Base-by-base conservation (phyloP, 2,329 filamentous ascomycete genomes). In the Fusarium buxicola region DNA sequence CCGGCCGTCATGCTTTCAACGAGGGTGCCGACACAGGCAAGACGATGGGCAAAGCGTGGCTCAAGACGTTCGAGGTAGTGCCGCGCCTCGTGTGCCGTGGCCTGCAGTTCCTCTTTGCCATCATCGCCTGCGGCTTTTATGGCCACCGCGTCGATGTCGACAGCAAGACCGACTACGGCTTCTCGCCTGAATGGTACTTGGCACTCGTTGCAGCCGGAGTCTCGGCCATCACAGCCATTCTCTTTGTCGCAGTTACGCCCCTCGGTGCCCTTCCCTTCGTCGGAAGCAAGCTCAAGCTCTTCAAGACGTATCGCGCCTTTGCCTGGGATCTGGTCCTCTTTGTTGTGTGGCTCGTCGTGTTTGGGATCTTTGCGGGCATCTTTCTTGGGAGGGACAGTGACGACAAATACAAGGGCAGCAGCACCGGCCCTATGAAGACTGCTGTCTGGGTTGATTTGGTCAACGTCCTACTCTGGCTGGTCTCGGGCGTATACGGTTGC, bases 371-470 rank as follows among this genome's bases (percentile, higher is more conserved):
- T 66, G 90, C 87, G 12, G 84, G 81, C 58, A 86, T 92, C 77
- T 93, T 89, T 76, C 85, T 92, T 56, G 74, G 81, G 30, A 82
- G 85, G 45, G 75, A 86, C 60, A 82, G 81, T 52, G 82, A 89
- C 55, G 77, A 80, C 30, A 69, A 74, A 35, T 82, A 81, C 73
- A 76, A 82, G 72, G 80, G 78, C 27, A 74, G 72, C 39, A 79
- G 73, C 59, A 79, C 78, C 0, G 60, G 71, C 5, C 47, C 72
- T 7, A 92, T 92, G 90, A 89, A 90, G 76, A 81, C 84, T 59
- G 89, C 89, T 3, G 89, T 91, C 4, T 92, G 89, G 88, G 76
- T 92, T 24, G 89, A 92, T 72, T 72, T 92, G 24, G 79, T 86
- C 28, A 91, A 89, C 64, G 81, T 89, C 73, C 54, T 89, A 18